These are phyloP conservation scores for Eucalyptus tenuipes DNA, from an alignment of 345 rosid species.

Conservation along the genomic window DNA sequence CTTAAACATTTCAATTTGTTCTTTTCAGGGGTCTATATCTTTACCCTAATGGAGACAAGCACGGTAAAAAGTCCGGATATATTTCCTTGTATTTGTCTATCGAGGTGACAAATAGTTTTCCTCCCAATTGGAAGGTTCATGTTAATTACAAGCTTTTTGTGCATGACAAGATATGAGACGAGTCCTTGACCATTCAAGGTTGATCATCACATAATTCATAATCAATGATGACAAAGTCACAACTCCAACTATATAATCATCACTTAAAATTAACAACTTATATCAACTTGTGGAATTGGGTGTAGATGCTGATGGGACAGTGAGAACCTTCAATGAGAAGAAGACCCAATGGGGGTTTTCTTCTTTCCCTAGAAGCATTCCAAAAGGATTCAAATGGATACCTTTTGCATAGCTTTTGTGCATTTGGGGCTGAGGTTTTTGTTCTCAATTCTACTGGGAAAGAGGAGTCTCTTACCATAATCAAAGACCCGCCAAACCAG, in stretches of 20 bases:
- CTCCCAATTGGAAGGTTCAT: background rate
- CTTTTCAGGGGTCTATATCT: background rate
- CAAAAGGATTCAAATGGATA: background rate
- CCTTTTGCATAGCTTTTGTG: background rate
- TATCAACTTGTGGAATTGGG: background rate
- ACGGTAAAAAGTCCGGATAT: background rate
- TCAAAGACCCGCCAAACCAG: background rate
- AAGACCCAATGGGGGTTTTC: background rate
- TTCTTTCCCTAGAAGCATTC: background rate
- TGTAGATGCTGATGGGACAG: background rate
- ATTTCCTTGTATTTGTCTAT: background rate
- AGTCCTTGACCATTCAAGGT: background rate
- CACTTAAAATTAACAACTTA: background rate
- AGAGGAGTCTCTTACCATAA: background rate
- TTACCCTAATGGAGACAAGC: conserved; percentile 1
- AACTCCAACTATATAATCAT: background rate
- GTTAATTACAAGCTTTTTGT: background rate
- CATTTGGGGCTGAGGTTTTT: background rate
- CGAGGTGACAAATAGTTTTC: background rate
- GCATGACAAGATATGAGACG: background rate
- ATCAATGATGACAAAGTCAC: background rate
- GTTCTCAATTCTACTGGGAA: background rate
- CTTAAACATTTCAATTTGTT: background rate
- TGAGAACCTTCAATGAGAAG: background rate
- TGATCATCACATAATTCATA: background rate